phyloP scores from a whole-genome alignment of 345 rosid species.

The Conringia planisiliqua region DNA sequence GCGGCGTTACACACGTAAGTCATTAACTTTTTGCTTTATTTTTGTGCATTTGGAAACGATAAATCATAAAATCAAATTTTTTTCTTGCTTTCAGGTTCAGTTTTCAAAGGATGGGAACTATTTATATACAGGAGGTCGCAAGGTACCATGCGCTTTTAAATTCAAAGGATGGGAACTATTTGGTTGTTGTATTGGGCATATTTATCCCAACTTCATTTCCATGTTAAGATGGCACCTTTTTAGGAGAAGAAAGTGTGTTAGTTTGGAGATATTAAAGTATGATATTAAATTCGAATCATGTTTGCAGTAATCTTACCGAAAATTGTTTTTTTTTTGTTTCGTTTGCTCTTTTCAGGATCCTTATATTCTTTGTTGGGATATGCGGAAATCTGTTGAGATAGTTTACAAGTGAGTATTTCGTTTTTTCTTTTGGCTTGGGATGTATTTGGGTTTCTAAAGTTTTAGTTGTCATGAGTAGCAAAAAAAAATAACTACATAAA shows the following conservation, averaged over 20 bases:
- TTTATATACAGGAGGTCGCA: slow-evolving; percentile 87
- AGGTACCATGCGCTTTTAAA: too few relatives aligned
- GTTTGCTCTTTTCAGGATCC: slow-evolving; percentile 60
- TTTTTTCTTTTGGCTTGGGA: neutral
- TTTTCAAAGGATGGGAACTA: slow-evolving; percentile 97
- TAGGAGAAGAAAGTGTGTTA: neutral
- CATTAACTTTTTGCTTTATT: neutral
- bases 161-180: slow-evolving; percentile 92
- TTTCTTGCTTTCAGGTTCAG: slow-evolving; percentile 56
- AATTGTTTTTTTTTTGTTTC: neutral
- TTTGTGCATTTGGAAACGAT: slow-evolving; percentile 14
- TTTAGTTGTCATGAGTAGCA: neutral
- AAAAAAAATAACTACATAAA: neutral
- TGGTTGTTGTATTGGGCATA: slow-evolving; percentile 20
- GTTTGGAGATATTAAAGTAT: neutral
- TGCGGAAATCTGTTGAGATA: slow-evolving; percentile 79
- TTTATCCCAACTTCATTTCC: neutral
- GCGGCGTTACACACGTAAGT: slow-evolving; percentile 93
- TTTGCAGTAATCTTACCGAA: neutral
- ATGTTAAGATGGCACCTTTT: neutral
- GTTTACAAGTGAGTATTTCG: slow-evolving; percentile 71
- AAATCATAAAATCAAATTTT: neutral
- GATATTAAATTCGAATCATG: neutral
- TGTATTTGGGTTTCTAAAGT: slow-evolving; percentile 4
- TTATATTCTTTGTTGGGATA: slow-evolving; percentile 92